phyloP scores from a whole-genome alignment of 352 stramenopile species.

The Phytophthora citrophthora region DNA sequence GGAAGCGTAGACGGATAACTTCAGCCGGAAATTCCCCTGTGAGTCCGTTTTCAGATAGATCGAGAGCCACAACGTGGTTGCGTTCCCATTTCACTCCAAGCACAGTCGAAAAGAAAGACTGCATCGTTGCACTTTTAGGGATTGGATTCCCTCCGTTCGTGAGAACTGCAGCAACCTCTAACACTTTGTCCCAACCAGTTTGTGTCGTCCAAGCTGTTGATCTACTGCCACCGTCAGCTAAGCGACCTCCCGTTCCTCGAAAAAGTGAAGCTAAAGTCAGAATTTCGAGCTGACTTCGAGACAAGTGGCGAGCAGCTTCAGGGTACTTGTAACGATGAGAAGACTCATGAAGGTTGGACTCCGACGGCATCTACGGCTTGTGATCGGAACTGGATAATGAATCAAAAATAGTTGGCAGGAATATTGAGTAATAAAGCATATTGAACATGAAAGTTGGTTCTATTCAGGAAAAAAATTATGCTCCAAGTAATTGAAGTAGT shows the following conservation, averaged over 20 bases:
- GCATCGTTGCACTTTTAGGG: conserved; percentile 34
- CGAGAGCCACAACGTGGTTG: conserved; percentile 67
- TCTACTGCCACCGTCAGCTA: neutral
- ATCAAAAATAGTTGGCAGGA: too few relatives aligned
- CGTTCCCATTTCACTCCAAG: conserved; percentile 60
- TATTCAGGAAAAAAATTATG: too few relatives aligned
- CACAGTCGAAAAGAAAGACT: conserved; percentile 39
- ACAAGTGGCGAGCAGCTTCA: conserved; percentile 7
- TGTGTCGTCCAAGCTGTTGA: conserved; percentile 42
- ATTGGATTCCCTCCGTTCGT: conserved; percentile 12
- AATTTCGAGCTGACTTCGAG: conserved; percentile 46
- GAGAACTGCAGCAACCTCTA: conserved; percentile 13
- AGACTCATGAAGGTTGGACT: neutral
- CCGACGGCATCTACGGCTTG: too few relatives aligned
- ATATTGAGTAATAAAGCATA: too few relatives aligned
- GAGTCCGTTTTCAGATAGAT: conserved; percentile 61
- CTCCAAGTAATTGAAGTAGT: too few relatives aligned
- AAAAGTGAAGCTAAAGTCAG: conserved; percentile 54
- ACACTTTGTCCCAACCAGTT: conserved; percentile 46
- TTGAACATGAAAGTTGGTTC: too few relatives aligned
- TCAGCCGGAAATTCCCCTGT: conserved; percentile 47
- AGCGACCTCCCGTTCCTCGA: conserved; percentile 40
- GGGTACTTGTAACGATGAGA: conserved; percentile 1
- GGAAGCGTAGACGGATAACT: conserved; percentile 47
- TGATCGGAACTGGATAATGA: too few relatives aligned